Evolutionary conservation across 225 moss, liverwort and hornwort genomes (phyloP), one percentile per base, ranked within the genome.

Genomic region (Marchantia polymorpha): DNA sequence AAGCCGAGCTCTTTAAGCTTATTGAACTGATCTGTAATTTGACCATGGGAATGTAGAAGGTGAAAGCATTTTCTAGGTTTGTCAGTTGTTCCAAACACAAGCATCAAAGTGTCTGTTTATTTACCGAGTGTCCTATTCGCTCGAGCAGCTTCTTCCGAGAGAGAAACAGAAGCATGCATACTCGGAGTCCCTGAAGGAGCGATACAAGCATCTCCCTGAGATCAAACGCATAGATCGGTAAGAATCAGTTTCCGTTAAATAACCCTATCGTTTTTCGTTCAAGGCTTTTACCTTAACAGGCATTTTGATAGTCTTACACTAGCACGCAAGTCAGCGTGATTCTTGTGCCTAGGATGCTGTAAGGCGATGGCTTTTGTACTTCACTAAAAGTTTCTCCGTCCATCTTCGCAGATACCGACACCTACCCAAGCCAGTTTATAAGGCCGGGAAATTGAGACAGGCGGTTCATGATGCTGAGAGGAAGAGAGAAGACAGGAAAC

Each of bases 101-200:
- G 64, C 39, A 39, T 39, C 39, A 2, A 39, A 39, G 29, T 8
- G 27, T 55, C 30, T 2, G 53, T 7, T 74, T 12, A 49, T 52
- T 74, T 12, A 74, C 29, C 26, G 0, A 16, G 58, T 26, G 63
- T 49, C 22, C 10, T 55, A 13, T 46, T 30, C 61, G 49, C 59
- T 56, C 77, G 46, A 50, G 52, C 93, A 97, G 96, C 85, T 99
- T 74, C 82, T 93, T 59, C 97, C 97, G 29, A 94, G 97, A 81
- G 97, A 99, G 81, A 94, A 90, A 78, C 93, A 91, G 85, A 94
- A 89, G 48, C 97, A 99, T 77, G 94, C 97, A 27, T 99, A 99
- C 51, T 59, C 84, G 79, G 81, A 82, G 76, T 87, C 94, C 48
- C 92, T 99, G 78, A 99, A 94, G 88, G 82, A 90, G 78, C 91